These are phyloP conservation scores for Amaranthus palmeri DNA, from an alignment of 148 eudicot species.

Conservation along the genomic window DNA sequence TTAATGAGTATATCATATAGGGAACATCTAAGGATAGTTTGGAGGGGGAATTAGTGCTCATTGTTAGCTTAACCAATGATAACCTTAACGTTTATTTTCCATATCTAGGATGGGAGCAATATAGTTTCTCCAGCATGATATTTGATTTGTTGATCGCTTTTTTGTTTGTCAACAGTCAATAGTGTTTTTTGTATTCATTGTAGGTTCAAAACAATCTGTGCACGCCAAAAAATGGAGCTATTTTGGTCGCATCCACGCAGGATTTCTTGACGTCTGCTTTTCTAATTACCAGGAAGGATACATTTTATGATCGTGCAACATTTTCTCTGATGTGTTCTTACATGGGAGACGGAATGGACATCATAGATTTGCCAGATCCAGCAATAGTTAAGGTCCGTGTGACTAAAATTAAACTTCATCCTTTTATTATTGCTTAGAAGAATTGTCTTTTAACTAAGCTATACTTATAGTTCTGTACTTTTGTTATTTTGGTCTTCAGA, in stretches of 20 bases:
- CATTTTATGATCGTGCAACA: constrained; percentile 86
- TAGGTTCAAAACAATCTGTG: constrained; percentile 98
- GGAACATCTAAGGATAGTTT: neutral
- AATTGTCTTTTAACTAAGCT: neutral
- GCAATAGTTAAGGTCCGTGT: constrained; percentile 64
- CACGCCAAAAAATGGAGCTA: constrained; percentile 92
- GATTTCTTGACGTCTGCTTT: constrained; percentile 92
- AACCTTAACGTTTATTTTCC: neutral
- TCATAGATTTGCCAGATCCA: constrained; percentile 81
- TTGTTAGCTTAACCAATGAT: neutral
- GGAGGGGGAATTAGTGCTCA: neutral
- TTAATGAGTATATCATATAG: neutral
- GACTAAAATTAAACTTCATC: neutral
- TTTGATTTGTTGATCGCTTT: neutral
- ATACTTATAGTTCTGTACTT: neutral
- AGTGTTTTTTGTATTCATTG: neutral
- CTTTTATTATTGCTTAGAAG: neutral
- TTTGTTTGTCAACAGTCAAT: neutral
- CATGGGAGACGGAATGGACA: constrained; percentile 94
- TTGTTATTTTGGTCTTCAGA: neutral
- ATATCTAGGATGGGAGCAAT: neutral
- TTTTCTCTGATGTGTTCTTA: constrained; percentile 84
- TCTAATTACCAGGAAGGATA: constrained; percentile 91
- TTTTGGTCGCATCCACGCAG: constrained; percentile 97
- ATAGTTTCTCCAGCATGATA: constrained; percentile 4